Base-by-base conservation (phyloP, 2,329 filamentous ascomycete species). In the Fusarium nanum region DNA sequence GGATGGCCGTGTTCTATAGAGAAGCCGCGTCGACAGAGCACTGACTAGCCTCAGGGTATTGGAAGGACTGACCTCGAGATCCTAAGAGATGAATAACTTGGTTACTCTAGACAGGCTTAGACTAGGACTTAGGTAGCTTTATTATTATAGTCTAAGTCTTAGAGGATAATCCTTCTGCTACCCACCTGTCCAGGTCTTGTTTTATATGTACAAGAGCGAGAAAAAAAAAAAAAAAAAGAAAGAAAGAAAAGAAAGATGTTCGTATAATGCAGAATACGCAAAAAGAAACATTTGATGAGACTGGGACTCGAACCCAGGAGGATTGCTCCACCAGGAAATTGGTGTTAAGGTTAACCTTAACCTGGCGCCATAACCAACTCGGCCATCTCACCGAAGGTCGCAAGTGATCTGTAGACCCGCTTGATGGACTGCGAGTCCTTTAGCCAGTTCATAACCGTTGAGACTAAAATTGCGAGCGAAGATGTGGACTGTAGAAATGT, bases 241-340 rank as follows among this genome's bases (percentile, higher is more conserved):
- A 22, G 22, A 22, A 22, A 5, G 22, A 5, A n/a, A 22, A 22
- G 22, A 22, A 22, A 5, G 22, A 5, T 22, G 22, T 22, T 22
- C 22, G 22, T 22, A 30, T 7, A 6, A 12, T 30, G 6, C 12
- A 20, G 1, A 6, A 13, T 7, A 12, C 5, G 14, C 23, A 53
- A 56, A 67, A 61, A 42, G 13, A 14, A 13, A 2, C 3, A 4
- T 0, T 34, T 73, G 71, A 73, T 73, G 64, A 73, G 70, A 73
- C 70, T 73, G 71, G 71, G 71, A 73, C 59, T 73, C 67, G 71
- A 73, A 73, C 71, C 71, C 71, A 73, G 70, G 70, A 73, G 71
- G 71, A 73, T 73, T 73, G 71, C 71, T 73, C 71, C 71, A 73
- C 59, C 71, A 73, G 70, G 71, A 73, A 71, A 61, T 57, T 55